phyloP scores from a whole-genome alignment of 2,329 filamentous ascomycete genomes.

The Botrytis galanthina region DNA sequence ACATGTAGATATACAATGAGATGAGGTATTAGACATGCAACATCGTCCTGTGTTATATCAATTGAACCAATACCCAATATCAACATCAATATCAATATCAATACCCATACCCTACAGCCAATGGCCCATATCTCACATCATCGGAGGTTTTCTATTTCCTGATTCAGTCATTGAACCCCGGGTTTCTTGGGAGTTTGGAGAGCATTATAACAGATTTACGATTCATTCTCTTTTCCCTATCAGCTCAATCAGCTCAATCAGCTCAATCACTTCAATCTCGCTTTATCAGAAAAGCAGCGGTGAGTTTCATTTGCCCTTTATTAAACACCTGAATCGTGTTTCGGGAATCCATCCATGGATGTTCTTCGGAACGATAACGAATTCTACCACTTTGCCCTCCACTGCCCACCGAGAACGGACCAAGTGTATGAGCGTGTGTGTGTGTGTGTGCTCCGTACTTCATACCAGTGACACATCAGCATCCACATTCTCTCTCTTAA shows the following conservation, averaged over 20 bases:
- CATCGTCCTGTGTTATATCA: neutral
- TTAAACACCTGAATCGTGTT: neutral
- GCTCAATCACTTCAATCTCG: neutral
- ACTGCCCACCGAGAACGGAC: conserved; percentile 15
- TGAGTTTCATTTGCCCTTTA: neutral
- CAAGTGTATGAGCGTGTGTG: neutral
- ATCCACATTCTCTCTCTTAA: conserved; percentile 9
- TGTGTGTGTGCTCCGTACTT: neutral
- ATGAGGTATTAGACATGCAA: neutral
- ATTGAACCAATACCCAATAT: neutral
- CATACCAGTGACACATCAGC: conserved; percentile 13
- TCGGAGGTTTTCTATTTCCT: neutral
- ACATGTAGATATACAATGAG: neutral
- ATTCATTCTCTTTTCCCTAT: neutral
- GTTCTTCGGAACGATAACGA: conserved; percentile 4
- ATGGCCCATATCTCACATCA: neutral
- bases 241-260: neutral
- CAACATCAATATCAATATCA: neutral
- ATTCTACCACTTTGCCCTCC: neutral
- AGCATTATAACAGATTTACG: neutral
- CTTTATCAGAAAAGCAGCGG: neutral
- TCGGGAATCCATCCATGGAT: neutral
- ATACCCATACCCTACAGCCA: neutral
- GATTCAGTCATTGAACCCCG: neutral
- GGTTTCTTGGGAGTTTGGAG: neutral